Conservation (phyloP, 345 rosid genomes). For the Camelina hispida region DNA sequence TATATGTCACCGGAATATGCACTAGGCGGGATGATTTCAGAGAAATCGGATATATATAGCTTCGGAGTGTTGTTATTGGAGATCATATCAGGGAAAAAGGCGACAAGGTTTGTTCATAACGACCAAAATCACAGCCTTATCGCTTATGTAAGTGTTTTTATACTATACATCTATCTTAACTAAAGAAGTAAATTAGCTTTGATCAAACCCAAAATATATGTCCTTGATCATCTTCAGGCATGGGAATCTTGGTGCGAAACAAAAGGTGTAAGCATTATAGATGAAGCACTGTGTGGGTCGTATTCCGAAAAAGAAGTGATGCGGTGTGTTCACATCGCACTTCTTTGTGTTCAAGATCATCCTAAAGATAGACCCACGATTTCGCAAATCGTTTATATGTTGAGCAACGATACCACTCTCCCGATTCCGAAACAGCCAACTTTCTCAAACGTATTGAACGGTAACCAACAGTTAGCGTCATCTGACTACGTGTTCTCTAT, state of each 20-base stretch:
- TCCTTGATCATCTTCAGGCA: not conserved
- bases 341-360: constrained; percentile 18
- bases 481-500: not conserved
- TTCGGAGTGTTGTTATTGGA: constrained; percentile 9
- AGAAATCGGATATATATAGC: constrained; percentile 9
- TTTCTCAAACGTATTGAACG: constrained; percentile 1
- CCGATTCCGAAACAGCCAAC: not conserved
- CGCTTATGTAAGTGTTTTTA: not conserved
- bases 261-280: constrained; percentile 2
- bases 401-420: not conserved
- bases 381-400: constrained; percentile 7
- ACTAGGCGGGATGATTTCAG: not conserved
- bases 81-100: not conserved
- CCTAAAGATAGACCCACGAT: not conserved
- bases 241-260: not conserved
- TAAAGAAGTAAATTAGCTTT: not conserved
- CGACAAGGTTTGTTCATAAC: not conserved
- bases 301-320: not conserved
- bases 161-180: not conserved
- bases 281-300: not conserved
- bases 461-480: not conserved
- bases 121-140: constrained; percentile 16
- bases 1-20: constrained; percentile 14
- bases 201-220: not conserved
- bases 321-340: not conserved